Evolutionary conservation across 2,329 filamentous ascomycete species (phyloP).

Genomic region (Microcyclospora pomicola): DNA sequence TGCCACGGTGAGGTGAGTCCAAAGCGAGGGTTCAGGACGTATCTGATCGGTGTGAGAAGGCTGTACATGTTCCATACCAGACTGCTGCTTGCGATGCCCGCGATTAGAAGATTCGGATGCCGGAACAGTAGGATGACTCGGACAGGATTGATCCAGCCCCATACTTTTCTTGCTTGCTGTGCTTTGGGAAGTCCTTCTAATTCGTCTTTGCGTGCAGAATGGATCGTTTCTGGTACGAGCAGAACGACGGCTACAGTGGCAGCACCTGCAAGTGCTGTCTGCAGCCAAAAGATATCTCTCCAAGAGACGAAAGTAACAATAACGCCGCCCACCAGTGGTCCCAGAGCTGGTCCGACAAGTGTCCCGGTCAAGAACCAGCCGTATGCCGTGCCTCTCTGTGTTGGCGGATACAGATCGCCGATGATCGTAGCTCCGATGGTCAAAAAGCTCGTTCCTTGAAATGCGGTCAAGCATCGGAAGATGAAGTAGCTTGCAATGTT

Average conservation of each 20-base stretch:
- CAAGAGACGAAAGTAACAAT: constrained; percentile 63
- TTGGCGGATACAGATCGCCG: constrained; percentile 41
- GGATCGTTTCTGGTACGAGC: constrained; percentile 60
- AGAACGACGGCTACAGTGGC: constrained; percentile 48
- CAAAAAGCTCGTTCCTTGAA: constrained; percentile 62
- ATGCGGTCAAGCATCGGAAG: constrained; percentile 60
- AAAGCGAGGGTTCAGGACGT: constrained; percentile 62
- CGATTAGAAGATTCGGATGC: constrained; percentile 55
- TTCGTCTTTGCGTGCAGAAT: constrained; percentile 48
- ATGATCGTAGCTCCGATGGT: constrained; percentile 58
- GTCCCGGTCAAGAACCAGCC: constrained; percentile 50
- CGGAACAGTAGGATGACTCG: constrained; percentile 49
- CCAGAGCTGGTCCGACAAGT: constrained; percentile 54
- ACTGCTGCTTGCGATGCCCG: constrained; percentile 45
- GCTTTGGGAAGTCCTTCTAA: constrained; percentile 39
- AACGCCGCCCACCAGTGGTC: constrained; percentile 51
- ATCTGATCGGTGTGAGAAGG: constrained; percentile 40
- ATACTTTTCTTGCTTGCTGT: constrained; percentile 41
- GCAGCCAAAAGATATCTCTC: constrained; percentile 66
- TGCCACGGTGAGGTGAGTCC: constrained; percentile 51
- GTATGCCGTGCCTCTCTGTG: constrained; percentile 56
- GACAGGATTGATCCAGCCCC: constrained; percentile 52
- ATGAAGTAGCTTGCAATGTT: constrained; percentile 59
- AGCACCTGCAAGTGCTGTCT: constrained; percentile 51
- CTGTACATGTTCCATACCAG: constrained; percentile 68